A percentile compares a stretch with the other conserved stretches of the same genome.
Evolutionary conservation across 257 asterid genomes (phyloP).

Genomic region (Fraxinus quadrangulata): DNA sequence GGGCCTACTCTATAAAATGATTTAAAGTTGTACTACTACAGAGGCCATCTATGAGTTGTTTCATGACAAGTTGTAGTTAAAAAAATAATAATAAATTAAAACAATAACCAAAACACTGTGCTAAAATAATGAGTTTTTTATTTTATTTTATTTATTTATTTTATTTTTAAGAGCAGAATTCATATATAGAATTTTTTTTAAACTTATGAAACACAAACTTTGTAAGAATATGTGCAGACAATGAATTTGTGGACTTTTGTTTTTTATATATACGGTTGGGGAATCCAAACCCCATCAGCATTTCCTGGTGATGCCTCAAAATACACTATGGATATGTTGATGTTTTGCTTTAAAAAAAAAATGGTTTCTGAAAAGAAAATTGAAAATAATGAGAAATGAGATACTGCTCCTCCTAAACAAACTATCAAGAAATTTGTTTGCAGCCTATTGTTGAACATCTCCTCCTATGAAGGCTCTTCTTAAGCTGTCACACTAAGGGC

Average conservation of each 20-base stretch:
- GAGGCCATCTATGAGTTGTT: background rate
- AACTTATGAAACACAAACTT: background rate
- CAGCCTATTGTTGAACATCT: background rate
- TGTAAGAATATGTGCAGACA: background rate
- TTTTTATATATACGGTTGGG: too few relatives aligned
- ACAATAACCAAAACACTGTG: background rate
- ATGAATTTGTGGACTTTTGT: background rate
- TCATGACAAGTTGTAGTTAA: background rate
- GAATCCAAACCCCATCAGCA: too few relatives aligned
- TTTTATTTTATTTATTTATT: too few relatives aligned
- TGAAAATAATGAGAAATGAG: slow-evolving; percentile 5
- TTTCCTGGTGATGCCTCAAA: too few relatives aligned
- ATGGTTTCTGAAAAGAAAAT: slow-evolving; percentile 17
- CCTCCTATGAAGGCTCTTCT: background rate
- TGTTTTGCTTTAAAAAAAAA: too few relatives aligned
- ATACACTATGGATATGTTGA: too few relatives aligned
- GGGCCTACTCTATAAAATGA: background rate
- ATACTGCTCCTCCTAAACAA: slow-evolving; percentile 23
- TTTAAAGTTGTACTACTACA: background rate
- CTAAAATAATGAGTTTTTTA: background rate
- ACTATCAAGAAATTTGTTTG: slow-evolving; percentile 5
- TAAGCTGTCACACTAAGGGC: background rate
- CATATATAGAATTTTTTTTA: background rate
- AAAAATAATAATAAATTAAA: background rate
- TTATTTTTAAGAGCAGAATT: background rate